Base-by-base conservation (phyloP, 2,329 filamentous ascomycete genomes). In the Rhynchosporium graminicola region DNA sequence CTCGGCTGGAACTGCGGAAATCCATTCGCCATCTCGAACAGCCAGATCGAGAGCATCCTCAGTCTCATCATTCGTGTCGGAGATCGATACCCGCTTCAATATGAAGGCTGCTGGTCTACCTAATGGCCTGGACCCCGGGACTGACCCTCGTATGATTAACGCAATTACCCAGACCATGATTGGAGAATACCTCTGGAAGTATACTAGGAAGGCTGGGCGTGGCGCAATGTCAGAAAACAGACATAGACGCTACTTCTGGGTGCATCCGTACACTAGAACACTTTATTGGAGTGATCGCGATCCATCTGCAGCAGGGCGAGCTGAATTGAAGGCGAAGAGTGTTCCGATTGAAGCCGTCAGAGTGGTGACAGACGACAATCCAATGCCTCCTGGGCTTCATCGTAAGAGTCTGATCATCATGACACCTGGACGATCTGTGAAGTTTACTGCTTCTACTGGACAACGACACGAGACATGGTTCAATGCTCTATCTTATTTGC, bases 161-260 rank as follows among this genome's bases (percentile, higher is more conserved):
- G 95, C 95, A 55, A 97, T 99, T 68, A 99, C 95, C 2, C 94
- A 99, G 77, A 98, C 95, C 20, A 99, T 99, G 95, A 98, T 99
- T 73, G 95, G 95, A 61, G 95, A 99, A 76, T 98, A 94, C 76
- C 82, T 99, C 46, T 99, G 95, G 95, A 99, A 99, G 76, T 99
- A 99, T 77, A 99, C 95, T 0, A 89, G 95, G 71, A 97, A 95
- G 79, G 83, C 93, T 63, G 93, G 92, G n/a, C 88, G 94, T 29
- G 90, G 87, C 60, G 90, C 92, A 66, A 87, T 96, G 77, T 98
- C 93, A 0, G 89, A 88, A 70, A 96, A 93, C 61, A 86, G 95
- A 58, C 95, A 99, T 76, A 87, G 91, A 65, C 88, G 95, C 38
- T 99, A 97, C 81, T 99, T 99, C 83, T 99, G 95, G 95, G 91